phyloP scores from a whole-genome alignment of 140 eudicot genomes.

The Cichorium intybus region DNA sequence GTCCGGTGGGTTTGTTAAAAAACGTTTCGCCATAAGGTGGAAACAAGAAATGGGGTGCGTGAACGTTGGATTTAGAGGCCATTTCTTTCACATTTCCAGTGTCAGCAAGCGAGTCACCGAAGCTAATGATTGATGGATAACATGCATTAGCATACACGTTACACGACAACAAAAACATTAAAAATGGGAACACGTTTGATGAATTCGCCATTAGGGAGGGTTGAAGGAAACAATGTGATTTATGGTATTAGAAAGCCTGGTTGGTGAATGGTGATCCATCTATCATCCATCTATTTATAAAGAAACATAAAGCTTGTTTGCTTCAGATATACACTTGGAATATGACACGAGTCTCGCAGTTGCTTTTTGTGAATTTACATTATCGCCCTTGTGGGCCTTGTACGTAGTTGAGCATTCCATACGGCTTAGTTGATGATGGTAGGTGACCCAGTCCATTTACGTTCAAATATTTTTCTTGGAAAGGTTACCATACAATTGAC shows the following conservation, averaged over 20 bases:
- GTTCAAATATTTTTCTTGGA: neutral
- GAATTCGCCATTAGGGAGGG: constrained; percentile 18
- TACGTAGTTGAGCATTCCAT: neutral
- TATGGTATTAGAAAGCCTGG: neutral
- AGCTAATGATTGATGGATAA: constrained; percentile 34
- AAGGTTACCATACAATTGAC: constrained; percentile 6
- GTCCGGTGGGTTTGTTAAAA: constrained; percentile 46
- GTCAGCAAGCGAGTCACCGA: constrained; percentile 46
- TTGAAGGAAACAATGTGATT: constrained; percentile 1
- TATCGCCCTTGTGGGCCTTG: constrained; percentile 4
- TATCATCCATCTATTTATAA: constrained; percentile 6
- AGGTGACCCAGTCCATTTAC: constrained; percentile 12
- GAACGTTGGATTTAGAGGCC: neutral
- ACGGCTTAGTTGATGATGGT: neutral
- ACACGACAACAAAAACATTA: neutral
- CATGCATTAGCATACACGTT: constrained; percentile 24
- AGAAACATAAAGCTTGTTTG: neutral
- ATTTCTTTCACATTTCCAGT: constrained; percentile 37
- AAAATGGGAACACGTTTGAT: constrained; percentile 5
- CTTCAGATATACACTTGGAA: constrained; percentile 7
- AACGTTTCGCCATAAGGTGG: constrained; percentile 39
- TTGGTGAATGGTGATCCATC: constrained; percentile 21
- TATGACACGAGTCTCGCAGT: constrained; percentile 1
- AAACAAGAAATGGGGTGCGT: constrained; percentile 15
- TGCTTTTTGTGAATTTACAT: constrained; percentile 1